Evolutionary conservation across 2,329 filamentous ascomycete genomes (phyloP), one percentile per base, ranked within the genome.

Genomic region (Beauveria sp.): DNA sequence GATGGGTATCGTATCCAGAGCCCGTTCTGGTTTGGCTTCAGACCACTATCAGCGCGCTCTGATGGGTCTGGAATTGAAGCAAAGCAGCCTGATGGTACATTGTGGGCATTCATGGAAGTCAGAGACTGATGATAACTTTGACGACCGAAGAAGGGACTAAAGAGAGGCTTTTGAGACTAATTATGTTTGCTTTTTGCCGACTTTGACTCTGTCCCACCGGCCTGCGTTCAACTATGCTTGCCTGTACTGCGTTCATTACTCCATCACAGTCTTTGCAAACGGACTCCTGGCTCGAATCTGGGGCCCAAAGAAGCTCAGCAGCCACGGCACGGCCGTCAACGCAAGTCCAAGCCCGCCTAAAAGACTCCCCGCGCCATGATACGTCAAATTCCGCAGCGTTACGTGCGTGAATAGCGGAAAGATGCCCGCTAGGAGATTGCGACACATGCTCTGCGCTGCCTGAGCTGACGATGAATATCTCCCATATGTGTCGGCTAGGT

Each of bases 401-500:
- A 84, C 78, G 3, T 78, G 78, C 0, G 90, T 91, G 16, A 96
- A 82, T 0, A 96, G 78, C 0, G 92, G 92, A 65, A 97, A 96
- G 0, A 86, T 74, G 2, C 91, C 93, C 9, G 88, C 91, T 0
- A 96, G 77, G 1, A 96, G 78, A 70, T 96, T 97, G 12, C 93
- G 84, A 68, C 90, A 93, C 71, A 90, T 96, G 16, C 85, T 89
- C 76, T 96, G 91, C 1, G 91, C 91, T 0, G 93, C 93, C 8
- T 96, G 78, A 0, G 93, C 92, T 1, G 90, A 95, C 46, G 87
- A 91, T 0, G 93, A 91, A 68, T 93, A 96, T 3, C 83, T 80
- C 70, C 92, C 88, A 73, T 96, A 97, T 1, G 87, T 87, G 70
- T 97, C 93, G 24, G 92, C 91, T 1, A 96, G 80, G 68, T 96